Evolutionary conservation across 2,329 filamentous ascomycete species (phyloP).

Genomic region (Ceratocystis colombiana): DNA sequence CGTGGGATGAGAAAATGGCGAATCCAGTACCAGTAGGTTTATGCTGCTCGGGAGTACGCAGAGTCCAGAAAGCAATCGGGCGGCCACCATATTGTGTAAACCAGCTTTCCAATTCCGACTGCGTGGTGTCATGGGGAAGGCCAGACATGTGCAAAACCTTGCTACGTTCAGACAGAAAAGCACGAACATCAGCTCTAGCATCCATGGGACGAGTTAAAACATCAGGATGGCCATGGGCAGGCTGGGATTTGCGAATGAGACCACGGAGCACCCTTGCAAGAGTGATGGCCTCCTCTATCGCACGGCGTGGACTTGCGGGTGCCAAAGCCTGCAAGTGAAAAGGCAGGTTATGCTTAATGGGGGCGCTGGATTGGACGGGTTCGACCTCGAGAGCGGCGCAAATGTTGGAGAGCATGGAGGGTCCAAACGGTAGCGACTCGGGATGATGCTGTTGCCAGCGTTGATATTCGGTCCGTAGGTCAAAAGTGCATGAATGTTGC

Average conservation of each 20-base stretch:
- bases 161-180: constrained; percentile 90
- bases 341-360: constrained; percentile 96
- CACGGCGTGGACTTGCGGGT: constrained; percentile 85
- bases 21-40: constrained; percentile 99
- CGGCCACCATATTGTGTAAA: constrained; percentile 97
- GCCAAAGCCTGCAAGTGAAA: constrained; percentile 96
- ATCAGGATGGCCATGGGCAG: constrained; percentile 84
- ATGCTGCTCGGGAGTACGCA: constrained; percentile 94
- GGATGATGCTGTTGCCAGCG: constrained; percentile 98
- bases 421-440: constrained; percentile 91
- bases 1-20: constrained; percentile 95
- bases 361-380: constrained; percentile 90
- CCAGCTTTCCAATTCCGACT: constrained; percentile 98
- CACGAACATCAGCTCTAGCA: constrained; percentile 87
- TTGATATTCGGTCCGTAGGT: constrained; percentile 94
- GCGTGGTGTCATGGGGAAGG: constrained; percentile 92
- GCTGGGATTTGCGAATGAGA: constrained; percentile 91
- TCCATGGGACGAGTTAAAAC: constrained; percentile 94
- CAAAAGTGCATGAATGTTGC: constrained; percentile 95
- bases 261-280: constrained; percentile 85
- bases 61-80: constrained; percentile 97
- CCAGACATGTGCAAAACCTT: constrained; percentile 98
- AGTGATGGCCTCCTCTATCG: constrained; percentile 95
- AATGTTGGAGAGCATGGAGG: constrained; percentile 91
- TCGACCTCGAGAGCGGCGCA: constrained; percentile 97